Conservation (phyloP, 179 eudicot genomes). For the Silene noctiflora region DNA sequence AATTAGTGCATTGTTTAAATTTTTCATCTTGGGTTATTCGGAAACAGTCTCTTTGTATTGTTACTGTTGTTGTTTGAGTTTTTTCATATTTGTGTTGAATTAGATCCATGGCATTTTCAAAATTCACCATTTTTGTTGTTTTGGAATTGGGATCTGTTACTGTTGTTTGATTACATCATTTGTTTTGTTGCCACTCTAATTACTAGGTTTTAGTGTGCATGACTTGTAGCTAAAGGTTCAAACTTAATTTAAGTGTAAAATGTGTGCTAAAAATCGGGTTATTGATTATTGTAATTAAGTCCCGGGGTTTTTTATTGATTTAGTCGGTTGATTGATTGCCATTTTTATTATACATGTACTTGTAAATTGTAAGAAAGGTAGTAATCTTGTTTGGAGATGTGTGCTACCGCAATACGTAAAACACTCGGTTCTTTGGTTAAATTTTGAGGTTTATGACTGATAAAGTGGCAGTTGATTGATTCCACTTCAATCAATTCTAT, state of each 20-base stretch:
- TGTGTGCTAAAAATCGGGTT: neutral
- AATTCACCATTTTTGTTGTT: slow-evolving; percentile 8
- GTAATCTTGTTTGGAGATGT: neutral
- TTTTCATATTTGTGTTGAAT: slow-evolving; percentile 17
- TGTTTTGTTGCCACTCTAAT: too few species aligned
- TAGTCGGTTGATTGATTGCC: neutral
- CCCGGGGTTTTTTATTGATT: neutral
- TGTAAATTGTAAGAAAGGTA: neutral
- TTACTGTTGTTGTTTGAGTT: neutral
- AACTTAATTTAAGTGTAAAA: slow-evolving; percentile 17
- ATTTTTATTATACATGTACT: neutral
- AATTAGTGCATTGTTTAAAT: slow-evolving; percentile 17
- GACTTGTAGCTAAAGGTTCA: slow-evolving; percentile 2
- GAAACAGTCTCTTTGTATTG: too few species aligned
- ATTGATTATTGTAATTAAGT: neutral
- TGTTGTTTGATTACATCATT: neutral
- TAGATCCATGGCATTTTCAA: slow-evolving; percentile 35
- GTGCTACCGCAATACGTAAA: neutral
- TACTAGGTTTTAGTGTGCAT: neutral
- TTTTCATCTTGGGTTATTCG: too few species aligned
- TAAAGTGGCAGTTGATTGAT: neutral
- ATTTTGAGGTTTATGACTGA: neutral
- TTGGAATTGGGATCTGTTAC: slow-evolving; percentile 24
- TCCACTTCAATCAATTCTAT: neutral
- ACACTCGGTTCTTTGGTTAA: neutral